Evolutionary conservation across 2,329 filamentous ascomycete genomes (phyloP).

Genomic region (Delphinella strobiligena): DNA sequence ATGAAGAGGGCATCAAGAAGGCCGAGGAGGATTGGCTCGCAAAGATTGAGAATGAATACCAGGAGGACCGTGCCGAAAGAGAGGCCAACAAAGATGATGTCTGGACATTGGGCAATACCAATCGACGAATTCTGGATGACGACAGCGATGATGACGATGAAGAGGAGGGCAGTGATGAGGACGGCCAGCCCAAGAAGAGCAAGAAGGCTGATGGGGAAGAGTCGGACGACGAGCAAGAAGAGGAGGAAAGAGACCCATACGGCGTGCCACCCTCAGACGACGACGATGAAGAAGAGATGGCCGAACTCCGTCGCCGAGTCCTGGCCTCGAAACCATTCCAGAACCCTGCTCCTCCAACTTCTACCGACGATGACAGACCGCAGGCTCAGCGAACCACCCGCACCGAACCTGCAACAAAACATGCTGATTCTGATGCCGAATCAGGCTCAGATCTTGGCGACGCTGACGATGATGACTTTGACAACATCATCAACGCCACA

Average conservation of each 20-base stretch:
- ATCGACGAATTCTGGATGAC: conserved; percentile 45
- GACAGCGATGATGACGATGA: conserved; percentile 27
- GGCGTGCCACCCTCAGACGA: conserved; percentile 62
- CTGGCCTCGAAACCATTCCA: conserved; percentile 82
- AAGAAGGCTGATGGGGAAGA: conserved; percentile 32
- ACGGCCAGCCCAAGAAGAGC: conserved; percentile 21
- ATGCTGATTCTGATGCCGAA: conserved; percentile 54
- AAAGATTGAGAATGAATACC: conserved; percentile 80
- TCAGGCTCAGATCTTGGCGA: conserved; percentile 59
- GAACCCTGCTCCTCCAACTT: conserved; percentile 33
- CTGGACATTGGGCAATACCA: conserved; percentile 86
- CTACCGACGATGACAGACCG: conserved; percentile 32
- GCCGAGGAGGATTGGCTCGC: conserved; percentile 80
- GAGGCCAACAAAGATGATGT: conserved; percentile 56
- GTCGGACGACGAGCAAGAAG: conserved; percentile 29
- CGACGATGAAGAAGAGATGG: conserved; percentile 84
- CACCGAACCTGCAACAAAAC: conserved; percentile 30
- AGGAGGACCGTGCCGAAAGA: conserved; percentile 58
- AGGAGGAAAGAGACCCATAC: conserved; percentile 52
- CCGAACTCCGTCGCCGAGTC: conserved; percentile 79
- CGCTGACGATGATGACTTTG: conserved; percentile 67
- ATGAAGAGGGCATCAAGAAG: conserved; percentile 72
- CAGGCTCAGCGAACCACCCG: conserved; percentile 47
- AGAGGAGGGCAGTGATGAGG: conserved; percentile 30
- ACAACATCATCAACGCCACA: conserved; percentile 84